These are phyloP conservation scores for Aspergillus floridensis DNA, from an alignment of 2,329 filamentous ascomycete species.

Conservation along the genomic window DNA sequence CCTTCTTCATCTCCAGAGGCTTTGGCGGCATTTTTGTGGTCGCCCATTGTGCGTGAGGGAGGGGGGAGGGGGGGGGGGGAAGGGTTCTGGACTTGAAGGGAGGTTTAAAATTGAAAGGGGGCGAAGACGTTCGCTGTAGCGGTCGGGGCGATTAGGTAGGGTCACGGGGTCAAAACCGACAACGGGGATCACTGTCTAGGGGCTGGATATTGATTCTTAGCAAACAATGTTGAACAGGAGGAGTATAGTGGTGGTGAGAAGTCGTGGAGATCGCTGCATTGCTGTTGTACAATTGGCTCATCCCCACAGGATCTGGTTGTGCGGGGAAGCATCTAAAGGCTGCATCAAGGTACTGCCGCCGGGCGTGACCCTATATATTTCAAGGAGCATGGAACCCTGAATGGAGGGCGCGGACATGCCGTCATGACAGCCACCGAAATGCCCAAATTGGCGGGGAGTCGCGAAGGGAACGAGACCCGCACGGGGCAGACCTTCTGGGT, in stretches of 20 bases:
- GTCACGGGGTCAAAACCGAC: too few relatives aligned
- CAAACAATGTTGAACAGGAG: background rate
- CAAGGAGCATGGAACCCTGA: background rate
- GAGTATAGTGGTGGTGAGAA: background rate
- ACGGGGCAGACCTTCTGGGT: background rate
- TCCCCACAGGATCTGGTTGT: background rate
- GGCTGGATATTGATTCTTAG: background rate
- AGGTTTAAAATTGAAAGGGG: background rate
- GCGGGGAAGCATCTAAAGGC: background rate
- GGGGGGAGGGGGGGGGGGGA: background rate
- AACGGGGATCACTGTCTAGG: background rate
- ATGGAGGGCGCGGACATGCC: background rate
- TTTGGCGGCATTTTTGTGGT: background rate
- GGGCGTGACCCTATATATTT: background rate
- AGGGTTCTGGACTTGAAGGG: background rate
- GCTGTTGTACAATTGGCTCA: background rate
- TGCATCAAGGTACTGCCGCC: background rate
- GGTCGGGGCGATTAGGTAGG: too few relatives aligned
- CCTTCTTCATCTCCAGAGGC: background rate
- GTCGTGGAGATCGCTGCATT: background rate
- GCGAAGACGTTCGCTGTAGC: background rate
- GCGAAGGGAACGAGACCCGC: background rate
- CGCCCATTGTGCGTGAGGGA: background rate
- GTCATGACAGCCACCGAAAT: background rate
- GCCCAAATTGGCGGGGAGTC: background rate